Evolutionary conservation across 2,329 filamentous ascomycete species (phyloP).

Genomic region (Bipolaris gigantea): DNA sequence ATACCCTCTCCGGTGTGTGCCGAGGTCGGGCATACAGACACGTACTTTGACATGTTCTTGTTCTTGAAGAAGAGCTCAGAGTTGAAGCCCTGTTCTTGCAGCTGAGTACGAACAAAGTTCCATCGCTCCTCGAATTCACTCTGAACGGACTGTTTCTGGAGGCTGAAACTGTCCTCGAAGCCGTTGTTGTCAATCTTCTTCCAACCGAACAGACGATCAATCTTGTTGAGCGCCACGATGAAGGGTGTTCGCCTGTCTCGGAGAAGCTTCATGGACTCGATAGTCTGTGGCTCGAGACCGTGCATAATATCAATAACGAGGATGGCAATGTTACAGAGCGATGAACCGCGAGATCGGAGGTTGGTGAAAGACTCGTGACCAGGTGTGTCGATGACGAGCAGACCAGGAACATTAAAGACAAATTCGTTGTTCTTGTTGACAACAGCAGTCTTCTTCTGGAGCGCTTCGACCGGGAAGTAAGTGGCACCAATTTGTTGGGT

Average conservation of each 20-base stretch:
- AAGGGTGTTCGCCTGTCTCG: conserved; percentile 95
- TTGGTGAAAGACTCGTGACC: conserved; percentile 99
- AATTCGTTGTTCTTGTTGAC: conserved; percentile 89
- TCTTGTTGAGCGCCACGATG: conserved; percentile 99
- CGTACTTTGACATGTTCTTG: conserved; percentile 91
- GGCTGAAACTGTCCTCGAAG: conserved; percentile 85
- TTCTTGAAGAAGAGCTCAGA: conserved; percentile 96
- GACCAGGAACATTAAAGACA: conserved; percentile 96
- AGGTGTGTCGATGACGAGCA: conserved; percentile 95
- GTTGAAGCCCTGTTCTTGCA: conserved; percentile 97
- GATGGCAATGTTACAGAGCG: conserved; percentile 98
- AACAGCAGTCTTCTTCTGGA: conserved; percentile 88
- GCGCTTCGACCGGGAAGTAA: conserved; percentile 94
- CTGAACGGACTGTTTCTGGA: conserved; percentile 91
- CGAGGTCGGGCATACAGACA: conserved; percentile 96
- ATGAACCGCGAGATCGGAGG: conserved; percentile 92
- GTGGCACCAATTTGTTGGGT: conserved; percentile 99
- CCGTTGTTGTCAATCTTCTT: conserved; percentile 99
- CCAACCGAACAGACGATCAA: conserved; percentile 98
- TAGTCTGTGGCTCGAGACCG: conserved; percentile 93
- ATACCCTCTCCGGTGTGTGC: conserved; percentile 99
- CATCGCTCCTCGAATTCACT: conserved; percentile 92
- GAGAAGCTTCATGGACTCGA: conserved; percentile 94
- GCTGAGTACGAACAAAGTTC: conserved; percentile 87
- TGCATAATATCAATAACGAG: conserved; percentile 99